Evolutionary conservation across 2,329 filamentous ascomycete genomes (phyloP), one percentile per base, ranked within the genome.

Genomic region (Mariannaea elegans): DNA sequence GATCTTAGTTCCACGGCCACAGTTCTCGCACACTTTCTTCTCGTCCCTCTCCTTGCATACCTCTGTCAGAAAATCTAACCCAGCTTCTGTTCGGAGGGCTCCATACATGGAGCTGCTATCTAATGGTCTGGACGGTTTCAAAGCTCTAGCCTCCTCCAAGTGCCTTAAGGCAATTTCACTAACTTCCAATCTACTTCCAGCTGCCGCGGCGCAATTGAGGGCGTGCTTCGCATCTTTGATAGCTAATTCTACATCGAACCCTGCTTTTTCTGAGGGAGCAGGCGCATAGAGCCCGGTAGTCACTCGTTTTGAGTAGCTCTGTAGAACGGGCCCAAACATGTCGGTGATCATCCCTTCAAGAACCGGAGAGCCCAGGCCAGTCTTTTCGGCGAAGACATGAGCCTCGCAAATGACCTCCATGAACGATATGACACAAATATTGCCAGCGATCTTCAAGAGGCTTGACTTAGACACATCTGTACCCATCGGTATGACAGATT

Each of bases 401-500:
- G 71, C 71, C 50, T 75, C 72, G 5, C 66, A 66, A 0, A 74
- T 59, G 9, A 74, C 56, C 29, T 75, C 72, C 64, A 62, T 56
- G 19, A 68, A 60, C 10, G 56, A 57, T 29, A 68, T 59, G 39
- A 65, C 65, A 8, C 62, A 66, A 10, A 80, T 78, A 56, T 80
- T 80, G 21, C 77, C 77, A 1, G 76, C 76, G 63, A 80, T 80
- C 65, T 80, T 80, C 51, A 80, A 63, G 31, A 80, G 62, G 6
- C 76, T 77, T 8, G 77, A 73, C 59, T 75, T 77, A 2, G 70
- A 72, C 21, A 76, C 76, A 49, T 80, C 76, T 48, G 77, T 76
- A 10, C 78, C 78, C 60, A 77, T 77, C 10, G 77, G 71, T 57
- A 80, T 79, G 31, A 79, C 72, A 45, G 67, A 75, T 8, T 29